phyloP scores from a whole-genome alignment of 148 eudicot species.

The Selenicereus undatus region DNA sequence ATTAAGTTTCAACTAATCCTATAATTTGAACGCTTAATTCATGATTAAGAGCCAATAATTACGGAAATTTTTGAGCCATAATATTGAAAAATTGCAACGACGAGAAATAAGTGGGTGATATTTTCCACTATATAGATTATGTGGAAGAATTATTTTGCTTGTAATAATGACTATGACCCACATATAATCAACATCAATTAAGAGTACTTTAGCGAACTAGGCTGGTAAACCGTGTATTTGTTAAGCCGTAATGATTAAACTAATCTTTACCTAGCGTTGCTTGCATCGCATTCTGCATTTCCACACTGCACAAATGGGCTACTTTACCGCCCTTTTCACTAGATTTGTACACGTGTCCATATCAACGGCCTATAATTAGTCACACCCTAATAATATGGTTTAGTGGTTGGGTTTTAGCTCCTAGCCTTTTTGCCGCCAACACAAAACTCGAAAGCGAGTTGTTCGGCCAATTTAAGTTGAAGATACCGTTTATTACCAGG shows the following conservation, averaged over 20 bases:
- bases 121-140: slow-evolving; percentile 6
- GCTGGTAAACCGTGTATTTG: neutral
- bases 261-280: slow-evolving; percentile 7
- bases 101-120: neutral
- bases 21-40: neutral
- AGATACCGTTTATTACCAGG: too few relatives aligned
- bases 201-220: neutral
- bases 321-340: neutral
- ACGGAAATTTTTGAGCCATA: neutral
- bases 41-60: neutral
- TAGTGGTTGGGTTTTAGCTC: neutral
- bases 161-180: slow-evolving; percentile 9
- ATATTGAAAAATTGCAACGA: slow-evolving; percentile 6
- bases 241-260: slow-evolving; percentile 10
- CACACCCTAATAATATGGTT: neutral
- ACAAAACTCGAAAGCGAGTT: neutral
- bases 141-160: slow-evolving; percentile 18
- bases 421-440: neutral
- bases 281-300: slow-evolving; percentile 5
- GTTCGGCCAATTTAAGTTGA: too few relatives aligned
- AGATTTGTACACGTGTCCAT: slow-evolving; percentile 9
- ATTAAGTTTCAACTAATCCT: neutral
- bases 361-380: slow-evolving; percentile 1
- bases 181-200: neutral
- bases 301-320: neutral